Evolutionary conservation across 169 alveolate genomes (phyloP).

Genomic region (Ichthyophthirius multifiliis): DNA sequence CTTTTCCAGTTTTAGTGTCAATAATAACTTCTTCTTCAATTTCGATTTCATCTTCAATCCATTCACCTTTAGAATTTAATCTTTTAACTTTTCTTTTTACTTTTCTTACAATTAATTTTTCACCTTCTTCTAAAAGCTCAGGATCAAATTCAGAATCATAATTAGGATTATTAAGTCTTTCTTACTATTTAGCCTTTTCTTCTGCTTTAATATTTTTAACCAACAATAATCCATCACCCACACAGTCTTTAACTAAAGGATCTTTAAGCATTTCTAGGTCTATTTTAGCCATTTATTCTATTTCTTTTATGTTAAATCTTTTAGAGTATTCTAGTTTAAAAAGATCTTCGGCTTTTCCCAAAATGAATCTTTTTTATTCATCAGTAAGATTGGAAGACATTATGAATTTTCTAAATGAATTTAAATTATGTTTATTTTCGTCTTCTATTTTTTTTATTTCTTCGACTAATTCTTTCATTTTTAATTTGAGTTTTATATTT

Average conservation of each 20-base stretch:
- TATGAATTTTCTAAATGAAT: conserved; percentile 21
- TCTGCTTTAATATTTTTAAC: conserved; percentile 27
- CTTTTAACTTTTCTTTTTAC: conserved; percentile 26
- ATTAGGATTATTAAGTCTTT: conserved; percentile 1
- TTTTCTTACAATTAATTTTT: conserved; percentile 19
- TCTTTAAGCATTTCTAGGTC: conserved; percentile 32
- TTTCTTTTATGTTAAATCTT: conserved; percentile 29
- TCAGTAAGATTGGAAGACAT: conserved; percentile 25
- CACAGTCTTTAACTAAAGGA: conserved; percentile 21
- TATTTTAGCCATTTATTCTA: conserved; percentile 9
- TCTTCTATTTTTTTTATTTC: conserved; percentile 17
- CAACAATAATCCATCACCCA: conserved; percentile 8
- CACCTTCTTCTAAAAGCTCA: conserved; percentile 32
- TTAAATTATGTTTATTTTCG: conserved; percentile 30
- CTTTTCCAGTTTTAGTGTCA: conserved; percentile 30
- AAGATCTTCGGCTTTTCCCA: conserved; percentile 34
- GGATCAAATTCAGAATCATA: conserved; percentile 41
- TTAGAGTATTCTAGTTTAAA: conserved; percentile 4
- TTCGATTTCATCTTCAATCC: conserved; percentile 45
- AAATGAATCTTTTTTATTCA: conserved; percentile 22
- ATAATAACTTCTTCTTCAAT: conserved; percentile 39
- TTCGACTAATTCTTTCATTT: conserved; percentile 19
- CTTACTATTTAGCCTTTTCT: conserved; percentile 12
- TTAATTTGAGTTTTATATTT: conserved; percentile 36
- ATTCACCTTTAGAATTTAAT: conserved; percentile 34